Conservation (phyloP, 2,329 filamentous ascomycete species). For the Aureobasidium uvarum region DNA sequence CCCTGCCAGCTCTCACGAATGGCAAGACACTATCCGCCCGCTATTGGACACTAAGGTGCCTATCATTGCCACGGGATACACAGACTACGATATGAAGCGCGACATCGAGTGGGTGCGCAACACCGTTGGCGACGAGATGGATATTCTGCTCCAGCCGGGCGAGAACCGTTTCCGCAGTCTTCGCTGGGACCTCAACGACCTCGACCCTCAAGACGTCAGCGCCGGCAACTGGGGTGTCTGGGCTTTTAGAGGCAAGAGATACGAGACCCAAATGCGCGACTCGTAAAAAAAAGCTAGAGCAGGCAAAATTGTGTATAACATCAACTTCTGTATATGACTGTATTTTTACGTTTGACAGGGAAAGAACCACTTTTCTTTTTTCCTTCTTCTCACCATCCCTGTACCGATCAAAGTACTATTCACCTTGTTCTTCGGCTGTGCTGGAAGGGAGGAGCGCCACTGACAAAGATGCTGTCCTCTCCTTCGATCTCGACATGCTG, state of each 20-base stretch:
- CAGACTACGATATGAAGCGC: conserved; percentile 88
- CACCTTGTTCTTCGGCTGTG: neutral
- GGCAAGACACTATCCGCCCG: conserved; percentile 84
- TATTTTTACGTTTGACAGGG: conserved; percentile 6
- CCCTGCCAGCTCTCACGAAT: conserved; percentile 88
- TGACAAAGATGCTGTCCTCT: neutral
- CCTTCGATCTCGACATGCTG: neutral
- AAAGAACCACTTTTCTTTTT: conserved; percentile 4
- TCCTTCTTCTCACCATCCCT: conserved; percentile 1
- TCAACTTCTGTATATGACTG: conserved; percentile 22
- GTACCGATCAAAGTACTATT: neutral
- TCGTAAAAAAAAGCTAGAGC: neutral
- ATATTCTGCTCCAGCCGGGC: conserved; percentile 84
- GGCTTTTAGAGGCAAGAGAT: conserved; percentile 97
- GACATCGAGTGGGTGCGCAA: conserved; percentile 88
- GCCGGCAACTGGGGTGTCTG: conserved; percentile 97
- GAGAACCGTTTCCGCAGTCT: conserved; percentile 93
- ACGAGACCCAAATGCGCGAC: conserved; percentile 53
- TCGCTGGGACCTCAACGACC: conserved; percentile 94
- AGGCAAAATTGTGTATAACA: conserved; percentile 16
- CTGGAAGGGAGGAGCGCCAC: neutral
- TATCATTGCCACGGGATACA: conserved; percentile 93
- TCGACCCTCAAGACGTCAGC: conserved; percentile 89
- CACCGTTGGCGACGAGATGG: conserved; percentile 84
- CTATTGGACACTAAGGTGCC: conserved; percentile 94